Conservation (phyloP, 176 grass and related monocot species). For the Triticum aestivum region IWGSC_CS_RefSeq_v2.1 NC_057813.1:140707569-140708068, state of each 20-base stretch:
- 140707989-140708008: background rate
- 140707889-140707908: too few relatives aligned
- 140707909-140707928: background rate
- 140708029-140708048: background rate
- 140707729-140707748: background rate
- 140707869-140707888: too few relatives aligned
- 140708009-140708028: background rate
- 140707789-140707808: too few relatives aligned
- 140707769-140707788: too few relatives aligned
- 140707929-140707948: background rate
- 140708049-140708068: background rate
- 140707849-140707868: too few relatives aligned
- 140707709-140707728: background rate
- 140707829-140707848: too few relatives aligned
- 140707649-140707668: slow-evolving; percentile 2
- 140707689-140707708: slow-evolving; percentile 23
- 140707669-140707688: background rate
- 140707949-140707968: background rate
- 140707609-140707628: slow-evolving; percentile 43
- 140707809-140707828: too few relatives aligned
- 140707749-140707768: too few relatives aligned
- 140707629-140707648: slow-evolving; percentile 12
- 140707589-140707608: slow-evolving; percentile 15
- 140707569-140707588: slow-evolving; percentile 5
- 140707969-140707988: background rate